These are phyloP conservation scores for Trifolium subterraneum DNA, from an alignment of 306 rosid genomes.

Conservation along the genomic window DNA sequence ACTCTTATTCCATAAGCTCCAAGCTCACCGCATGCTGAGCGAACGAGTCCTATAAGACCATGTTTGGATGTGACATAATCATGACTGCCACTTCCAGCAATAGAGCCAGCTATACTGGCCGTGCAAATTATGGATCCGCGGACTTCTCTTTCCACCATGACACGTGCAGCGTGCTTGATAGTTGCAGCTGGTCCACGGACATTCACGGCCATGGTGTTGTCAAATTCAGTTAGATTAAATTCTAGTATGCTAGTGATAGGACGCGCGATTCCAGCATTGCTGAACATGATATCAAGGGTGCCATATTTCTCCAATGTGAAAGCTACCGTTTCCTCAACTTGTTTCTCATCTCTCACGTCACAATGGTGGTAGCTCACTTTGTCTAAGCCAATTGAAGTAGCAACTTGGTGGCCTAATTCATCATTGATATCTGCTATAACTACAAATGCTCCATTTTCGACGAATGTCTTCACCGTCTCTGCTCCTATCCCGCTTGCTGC, in stretches of 20 bases:
- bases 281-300: constrained; percentile 60
- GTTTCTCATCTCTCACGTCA: constrained; percentile 77
- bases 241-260: constrained; percentile 55
- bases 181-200: constrained; percentile 60
- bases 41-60: constrained; percentile 65
- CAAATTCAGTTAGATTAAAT: constrained; percentile 57
- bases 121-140: constrained; percentile 81
- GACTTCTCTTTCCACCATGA: constrained; percentile 56
- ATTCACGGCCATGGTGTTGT: constrained; percentile 61
- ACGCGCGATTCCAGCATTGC: constrained; percentile 74
- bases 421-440: constrained; percentile 72
- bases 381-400: constrained; percentile 47
- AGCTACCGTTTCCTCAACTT: constrained; percentile 59
- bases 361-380: constrained; percentile 63
- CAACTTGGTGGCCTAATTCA: constrained; percentile 59
- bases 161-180: constrained; percentile 67
- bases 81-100: constrained; percentile 53
- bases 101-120: constrained; percentile 57
- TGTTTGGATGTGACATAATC: constrained; percentile 65
- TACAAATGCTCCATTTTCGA: constrained; percentile 60
- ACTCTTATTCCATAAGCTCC: constrained; percentile 78
- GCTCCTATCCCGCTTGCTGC: constrained; percentile 80
- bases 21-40: constrained; percentile 63
- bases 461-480: constrained; percentile 58
- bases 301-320: constrained; percentile 61